Base-by-base conservation (phyloP, 177 flowering plant species). In the Vitis hybrid region DNA sequence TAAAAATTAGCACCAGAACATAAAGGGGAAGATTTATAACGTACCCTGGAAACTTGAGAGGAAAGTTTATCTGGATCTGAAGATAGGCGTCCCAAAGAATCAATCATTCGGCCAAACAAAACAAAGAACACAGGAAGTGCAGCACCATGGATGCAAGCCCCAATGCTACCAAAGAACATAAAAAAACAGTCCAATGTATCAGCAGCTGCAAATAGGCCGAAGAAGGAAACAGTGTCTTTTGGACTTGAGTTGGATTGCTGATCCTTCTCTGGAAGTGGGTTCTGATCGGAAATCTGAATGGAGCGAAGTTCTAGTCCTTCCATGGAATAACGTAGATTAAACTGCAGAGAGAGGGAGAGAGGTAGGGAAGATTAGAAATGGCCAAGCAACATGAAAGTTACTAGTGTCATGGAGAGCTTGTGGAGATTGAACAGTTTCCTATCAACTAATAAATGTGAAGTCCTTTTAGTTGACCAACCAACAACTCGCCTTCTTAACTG, bases 111-210 rank as follows among this genome's bases (percentile, higher is more conserved):
- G 50, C 89, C 92, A 56, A 88, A 89, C 64, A 90, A 66, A 59
- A 89, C 20, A 29, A 88, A 85, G 86, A 89, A 90, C 3, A 87
- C 69, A 18, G 97, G 92, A 61, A 87, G 80, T 2, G 87, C 80
- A n/a, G 90, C 84, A 15, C 97, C 97, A 73, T 90, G 97, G 19
- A 83, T 50, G 65, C 82, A 82, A 0, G 97, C 86, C 7, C 92
- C 97, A 26, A 83, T 7, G 63, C 85, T 82, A 10, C 92, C 97
- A n/a, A 83, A 68, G 55, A 89, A 79, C 92, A 90, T 90, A 79
- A 90, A 73, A 0, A 85, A 26, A 50, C 55, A 84, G 75, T 90
- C 97, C 0, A 76, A n/a, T 29, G 34, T 64, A 68, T 90, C 97
- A 6, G 93, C 93, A 3, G 83, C 83, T 20, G 78, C 68, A 70